Conservation (phyloP, 352 stramenopile species). For the Phytophthora fragariae region DNA sequence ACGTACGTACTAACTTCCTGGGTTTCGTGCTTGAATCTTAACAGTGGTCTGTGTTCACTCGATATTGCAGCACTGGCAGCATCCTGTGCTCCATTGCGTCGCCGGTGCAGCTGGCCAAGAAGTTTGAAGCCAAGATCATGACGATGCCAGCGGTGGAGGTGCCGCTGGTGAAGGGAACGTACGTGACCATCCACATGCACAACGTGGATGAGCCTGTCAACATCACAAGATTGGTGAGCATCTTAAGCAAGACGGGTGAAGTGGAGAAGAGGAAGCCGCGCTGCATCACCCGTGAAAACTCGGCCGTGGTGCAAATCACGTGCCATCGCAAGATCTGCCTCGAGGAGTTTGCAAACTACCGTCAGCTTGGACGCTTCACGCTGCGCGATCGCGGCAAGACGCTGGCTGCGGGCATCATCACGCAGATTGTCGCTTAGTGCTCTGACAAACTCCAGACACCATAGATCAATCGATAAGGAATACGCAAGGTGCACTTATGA, state of each 20-base stretch:
- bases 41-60: constrained; percentile 3
- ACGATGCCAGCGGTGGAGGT: constrained; percentile 88
- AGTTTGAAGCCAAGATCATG: constrained; percentile 92
- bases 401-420: constrained; percentile 87
- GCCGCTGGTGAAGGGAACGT: constrained; percentile 86
- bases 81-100: constrained; percentile 87
- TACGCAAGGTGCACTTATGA: constrained; percentile 17
- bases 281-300: constrained; percentile 87
- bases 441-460: constrained; percentile 7
- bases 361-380: constrained; percentile 85
- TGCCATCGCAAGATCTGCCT: constrained; percentile 79
- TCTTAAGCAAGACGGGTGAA: constrained; percentile 74
- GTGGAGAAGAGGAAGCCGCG: constrained; percentile 86
- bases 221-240: constrained; percentile 81
- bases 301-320: constrained; percentile 86
- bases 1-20: constrained; percentile 44
- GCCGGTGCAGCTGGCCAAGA: constrained; percentile 72
- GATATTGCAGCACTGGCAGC: constrained; percentile 62
- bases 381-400: constrained; percentile 85
- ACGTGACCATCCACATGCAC: constrained; percentile 88
- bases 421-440: constrained; percentile 73
- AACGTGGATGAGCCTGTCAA: constrained; percentile 88
- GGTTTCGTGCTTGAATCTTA: constrained; percentile 4
- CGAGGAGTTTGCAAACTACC: constrained; percentile 82
- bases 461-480: constrained; percentile 33